These are phyloP conservation scores for Gracilaria gracilis DNA, from an alignment of 23 red algal genomes.

Conservation along the genomic window DNA sequence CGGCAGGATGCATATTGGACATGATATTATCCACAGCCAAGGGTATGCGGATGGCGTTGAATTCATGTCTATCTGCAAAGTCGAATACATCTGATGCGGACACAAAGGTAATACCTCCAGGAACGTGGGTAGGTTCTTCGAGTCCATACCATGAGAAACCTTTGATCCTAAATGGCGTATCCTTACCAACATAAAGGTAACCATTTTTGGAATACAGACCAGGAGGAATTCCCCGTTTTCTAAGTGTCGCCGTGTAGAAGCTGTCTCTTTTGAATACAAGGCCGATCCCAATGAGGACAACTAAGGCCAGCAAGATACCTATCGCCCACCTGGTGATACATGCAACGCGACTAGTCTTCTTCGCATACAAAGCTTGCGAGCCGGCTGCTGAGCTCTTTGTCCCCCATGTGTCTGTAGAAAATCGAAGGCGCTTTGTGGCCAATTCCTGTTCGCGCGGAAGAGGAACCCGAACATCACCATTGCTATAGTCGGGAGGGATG, in stretches of 20 bases:
- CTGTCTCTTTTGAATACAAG: constrained; percentile 29
- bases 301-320: neutral
- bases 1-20: constrained; percentile 13
- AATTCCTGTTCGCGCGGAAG: constrained; percentile 12
- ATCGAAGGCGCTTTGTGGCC: neutral
- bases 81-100: constrained; percentile 24
- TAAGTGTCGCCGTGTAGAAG: constrained; percentile 18
- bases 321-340: neutral
- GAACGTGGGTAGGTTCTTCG: constrained; percentile 25
- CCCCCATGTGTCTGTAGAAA: constrained; percentile 11
- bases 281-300: neutral
- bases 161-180: constrained; percentile 60
- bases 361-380: neutral
- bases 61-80: constrained; percentile 23
- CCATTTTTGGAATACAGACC: constrained; percentile 59
- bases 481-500: constrained; percentile 22
- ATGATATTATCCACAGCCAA: constrained; percentile 75
- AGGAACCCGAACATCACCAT: constrained; percentile 3
- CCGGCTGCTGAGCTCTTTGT: constrained; percentile 11
- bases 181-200: constrained; percentile 50
- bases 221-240: constrained; percentile 51
- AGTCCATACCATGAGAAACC: constrained; percentile 77
- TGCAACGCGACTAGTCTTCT: neutral
- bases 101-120: constrained; percentile 22
- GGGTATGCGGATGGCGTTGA: constrained; percentile 73